Percentiles rank a stretch among this genome's conserved stretches.
Evolutionary conservation across 163 green algal genomes (phyloP).

Genomic region (Chloromonas sp.): DNA sequence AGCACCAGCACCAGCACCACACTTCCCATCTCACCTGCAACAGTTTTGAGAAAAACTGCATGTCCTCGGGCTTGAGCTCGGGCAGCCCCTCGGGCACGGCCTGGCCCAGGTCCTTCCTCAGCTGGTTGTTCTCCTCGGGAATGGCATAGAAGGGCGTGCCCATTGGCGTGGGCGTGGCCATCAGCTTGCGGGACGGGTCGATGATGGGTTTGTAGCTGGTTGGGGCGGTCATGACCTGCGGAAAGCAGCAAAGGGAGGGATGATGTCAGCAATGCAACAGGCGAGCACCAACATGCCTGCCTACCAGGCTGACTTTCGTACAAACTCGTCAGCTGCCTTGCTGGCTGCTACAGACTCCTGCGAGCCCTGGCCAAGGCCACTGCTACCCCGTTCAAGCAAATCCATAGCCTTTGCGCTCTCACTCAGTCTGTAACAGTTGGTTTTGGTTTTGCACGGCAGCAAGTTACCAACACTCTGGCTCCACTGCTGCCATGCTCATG

Average conservation of each 20-base stretch:
- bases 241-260: background rate
- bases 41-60: slow-evolving; percentile 90
- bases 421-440: no score
- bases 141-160: slow-evolving; percentile 77
- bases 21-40: slow-evolving; percentile 55
- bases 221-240: slow-evolving; percentile 62
- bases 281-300: no score
- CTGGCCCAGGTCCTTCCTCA: slow-evolving; percentile 59
- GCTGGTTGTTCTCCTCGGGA: slow-evolving; percentile 50
- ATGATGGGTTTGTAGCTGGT: slow-evolving; percentile 86
- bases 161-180: slow-evolving; percentile 86
- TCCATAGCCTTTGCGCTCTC: no score
- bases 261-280: no score
- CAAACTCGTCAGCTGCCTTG: background rate
- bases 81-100: slow-evolving; percentile 80
- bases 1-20: no score
- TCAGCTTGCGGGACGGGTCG: slow-evolving; percentile 91
- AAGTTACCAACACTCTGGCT: no score
- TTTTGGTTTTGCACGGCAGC: no score
- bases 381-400: no score
- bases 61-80: slow-evolving; percentile 96
- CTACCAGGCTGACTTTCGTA: background rate
- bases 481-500: no score
- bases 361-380: no score
- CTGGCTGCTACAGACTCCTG: background rate